Base-by-base conservation (phyloP, 106 monocot genomes). In the Chionographis japonica region DNA sequence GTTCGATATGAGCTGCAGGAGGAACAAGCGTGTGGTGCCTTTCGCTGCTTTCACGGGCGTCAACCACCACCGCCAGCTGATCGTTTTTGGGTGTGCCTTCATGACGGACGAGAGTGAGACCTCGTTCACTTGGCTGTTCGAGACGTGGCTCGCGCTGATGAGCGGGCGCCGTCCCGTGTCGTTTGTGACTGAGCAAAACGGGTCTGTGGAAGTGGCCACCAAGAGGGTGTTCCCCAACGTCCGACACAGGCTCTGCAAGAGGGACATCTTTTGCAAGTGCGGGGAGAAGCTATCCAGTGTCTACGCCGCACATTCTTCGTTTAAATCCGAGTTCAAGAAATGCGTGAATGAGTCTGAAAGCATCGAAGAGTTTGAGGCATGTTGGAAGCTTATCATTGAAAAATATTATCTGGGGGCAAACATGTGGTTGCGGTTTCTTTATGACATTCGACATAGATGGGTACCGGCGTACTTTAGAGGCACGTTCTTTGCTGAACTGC, bases 101-200 rank as follows among this genome's bases (percentile, higher is more conserved):
- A 83, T 93, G 72, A 88, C 88, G 0, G 80, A 88, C 63, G 87
- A 90, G 64, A 85, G 79, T 46, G 87, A 88, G 62, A 75, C 65
- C 56, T 90, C 90, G 3, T 99, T 85, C 67, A 56, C 56, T 68
- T 99, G 98, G 98, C 66, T 99, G 18, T 83, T 99, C 68, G 87
- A 99, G 60, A 93, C 93, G 50, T 93, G 87, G 92, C 74, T 89
- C 52, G 41, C 77, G 37, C 57, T 85, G 51, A 93, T 98, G 92
- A 80, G 79, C 35, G 76, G 78, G 4, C 80, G 78, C 6, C 62
- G 67, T 14, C 97, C 92, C 10, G 71, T 78, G 36, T 93, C 97
- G 54, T 56, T 98, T 42, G 68, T 75, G 3, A 90, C 80, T 5
- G 51, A 69, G 35, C 74, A 77, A 51, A 67, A 80, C 66, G 83